Percentiles rank a stretch among this genome's conserved stretches.
These are phyloP conservation scores for Penicillium rolfsii DNA, from an alignment of 2,329 filamentous ascomycete genomes.

Conservation along the genomic window DNA sequence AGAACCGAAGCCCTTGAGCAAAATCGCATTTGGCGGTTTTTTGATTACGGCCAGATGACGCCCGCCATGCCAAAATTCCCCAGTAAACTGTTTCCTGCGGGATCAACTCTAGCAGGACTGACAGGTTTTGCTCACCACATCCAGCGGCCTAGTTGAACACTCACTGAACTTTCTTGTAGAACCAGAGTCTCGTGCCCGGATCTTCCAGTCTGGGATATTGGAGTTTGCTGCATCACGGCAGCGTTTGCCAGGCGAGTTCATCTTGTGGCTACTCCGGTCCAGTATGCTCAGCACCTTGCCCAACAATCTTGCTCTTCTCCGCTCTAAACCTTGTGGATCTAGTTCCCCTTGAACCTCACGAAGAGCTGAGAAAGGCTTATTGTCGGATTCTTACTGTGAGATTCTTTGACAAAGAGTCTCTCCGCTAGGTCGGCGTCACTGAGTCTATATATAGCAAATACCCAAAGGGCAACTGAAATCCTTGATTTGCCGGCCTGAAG, in stretches of 20 bases:
- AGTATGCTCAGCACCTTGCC: constrained; percentile 29
- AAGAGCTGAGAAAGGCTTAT: constrained; percentile 64
- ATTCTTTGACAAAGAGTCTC: constrained; percentile 35
- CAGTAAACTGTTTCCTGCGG: constrained; percentile 33
- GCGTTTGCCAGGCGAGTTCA: constrained; percentile 64
- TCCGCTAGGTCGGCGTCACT: constrained; percentile 8
- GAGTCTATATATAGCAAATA: constrained; percentile 30
- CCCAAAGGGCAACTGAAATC: constrained; percentile 35
- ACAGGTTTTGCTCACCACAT: constrained; percentile 33
- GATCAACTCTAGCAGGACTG: constrained; percentile 37
- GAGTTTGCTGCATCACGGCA: constrained; percentile 55
- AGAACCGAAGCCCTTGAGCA: constrained; percentile 62
- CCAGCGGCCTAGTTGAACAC: neutral
- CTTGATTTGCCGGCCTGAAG: constrained; percentile 43
- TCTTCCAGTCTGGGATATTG: constrained; percentile 65
- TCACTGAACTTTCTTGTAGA: constrained; percentile 39
- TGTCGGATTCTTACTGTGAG: constrained; percentile 55
- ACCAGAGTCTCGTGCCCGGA: constrained; percentile 57
- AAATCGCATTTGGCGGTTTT: constrained; percentile 63
- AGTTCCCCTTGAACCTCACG: constrained; percentile 59
- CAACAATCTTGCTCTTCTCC: neutral
- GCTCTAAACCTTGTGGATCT: constrained; percentile 11
- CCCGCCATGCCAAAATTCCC: constrained; percentile 41
- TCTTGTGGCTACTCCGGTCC: constrained; percentile 62
- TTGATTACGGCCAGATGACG: constrained; percentile 40